phyloP scores from a whole-genome alignment of 1,284 basidiomycete genomes.

The Rhodotorula sp. region DNA sequence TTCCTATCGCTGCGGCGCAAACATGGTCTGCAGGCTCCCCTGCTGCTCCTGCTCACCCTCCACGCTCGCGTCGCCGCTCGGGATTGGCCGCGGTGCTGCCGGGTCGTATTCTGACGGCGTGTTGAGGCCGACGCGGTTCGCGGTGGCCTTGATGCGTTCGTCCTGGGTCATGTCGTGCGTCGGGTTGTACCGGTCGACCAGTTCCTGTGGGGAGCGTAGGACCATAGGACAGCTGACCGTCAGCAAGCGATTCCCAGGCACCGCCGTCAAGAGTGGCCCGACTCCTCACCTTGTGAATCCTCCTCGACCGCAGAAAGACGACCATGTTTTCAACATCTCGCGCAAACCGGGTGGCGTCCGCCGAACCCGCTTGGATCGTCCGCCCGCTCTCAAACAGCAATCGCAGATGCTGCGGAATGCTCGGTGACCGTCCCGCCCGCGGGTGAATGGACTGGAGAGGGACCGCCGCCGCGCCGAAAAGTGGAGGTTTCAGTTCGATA shows the following conservation, averaged over 20 bases:
- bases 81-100: constrained; percentile 9
- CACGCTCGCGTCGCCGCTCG: constrained; percentile 7
- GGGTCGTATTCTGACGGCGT: constrained; percentile 28
- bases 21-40: constrained; percentile 37
- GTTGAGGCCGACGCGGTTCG: constrained; percentile 35
- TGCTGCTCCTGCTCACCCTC: constrained; percentile 17
- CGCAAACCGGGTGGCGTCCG: constrained; percentile 12
- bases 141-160: constrained; percentile 32
- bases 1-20: constrained; percentile 21
- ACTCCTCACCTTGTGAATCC: constrained; percentile 38
- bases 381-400: constrained; percentile 29
- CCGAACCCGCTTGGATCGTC: constrained; percentile 7
- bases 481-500: too few species aligned
- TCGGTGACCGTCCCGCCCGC: constrained; percentile 24
- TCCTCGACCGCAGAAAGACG: constrained; percentile 31
- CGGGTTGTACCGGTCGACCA: constrained; percentile 41
- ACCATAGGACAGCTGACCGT: too few species aligned
- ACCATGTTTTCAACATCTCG: constrained; percentile 36
- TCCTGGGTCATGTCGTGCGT: constrained; percentile 35
- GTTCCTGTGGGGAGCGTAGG: constrained; percentile 12
- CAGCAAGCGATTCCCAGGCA: neutral
- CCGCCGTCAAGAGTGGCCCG: neutral
- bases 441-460: constrained; percentile 34
- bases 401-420: constrained; percentile 30
- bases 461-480: neutral